Conservation (phyloP, 73 alveolate genomes). For the Uronychia setigera region DNA sequence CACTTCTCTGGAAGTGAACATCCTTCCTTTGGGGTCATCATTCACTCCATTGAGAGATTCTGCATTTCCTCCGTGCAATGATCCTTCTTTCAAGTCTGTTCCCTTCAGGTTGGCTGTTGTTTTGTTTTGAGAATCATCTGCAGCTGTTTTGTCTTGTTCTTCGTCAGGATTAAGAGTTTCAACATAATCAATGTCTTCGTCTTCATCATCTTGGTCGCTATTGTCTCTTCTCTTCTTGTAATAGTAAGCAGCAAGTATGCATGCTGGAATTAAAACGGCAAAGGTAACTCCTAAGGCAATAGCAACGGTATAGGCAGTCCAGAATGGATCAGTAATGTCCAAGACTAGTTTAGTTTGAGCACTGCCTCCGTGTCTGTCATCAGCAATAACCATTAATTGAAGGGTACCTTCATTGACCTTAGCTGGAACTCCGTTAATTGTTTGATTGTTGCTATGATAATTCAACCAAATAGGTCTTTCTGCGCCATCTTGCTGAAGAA, state of each 20-base stretch:
- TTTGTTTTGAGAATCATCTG: neutral
- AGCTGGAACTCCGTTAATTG: neutral
- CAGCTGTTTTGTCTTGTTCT: neutral
- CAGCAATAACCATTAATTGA: neutral
- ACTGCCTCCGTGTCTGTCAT: neutral
- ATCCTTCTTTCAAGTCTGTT: neutral
- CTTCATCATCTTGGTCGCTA: neutral
- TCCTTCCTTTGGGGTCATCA: neutral
- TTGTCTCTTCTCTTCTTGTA: neutral
- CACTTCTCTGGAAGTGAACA: neutral
- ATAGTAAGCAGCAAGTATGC: neutral
- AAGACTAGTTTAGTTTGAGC: neutral
- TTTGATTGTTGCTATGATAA: neutral
- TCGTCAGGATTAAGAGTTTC: neutral
- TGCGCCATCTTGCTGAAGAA: neutral
- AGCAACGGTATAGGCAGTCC: neutral
- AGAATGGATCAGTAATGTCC: neutral
- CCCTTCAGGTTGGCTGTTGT: neutral
- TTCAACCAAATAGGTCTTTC: neutral
- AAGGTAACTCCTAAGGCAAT: slow-evolving; percentile 1
- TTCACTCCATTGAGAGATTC: no score
- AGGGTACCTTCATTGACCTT: neutral
- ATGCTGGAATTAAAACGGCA: neutral
- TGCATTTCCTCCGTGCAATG: neutral
- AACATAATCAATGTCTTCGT: neutral